Evolutionary conservation across 805 yeast genomes (phyloP).

Genomic region (Saccharomycopsis olivae): DNA sequence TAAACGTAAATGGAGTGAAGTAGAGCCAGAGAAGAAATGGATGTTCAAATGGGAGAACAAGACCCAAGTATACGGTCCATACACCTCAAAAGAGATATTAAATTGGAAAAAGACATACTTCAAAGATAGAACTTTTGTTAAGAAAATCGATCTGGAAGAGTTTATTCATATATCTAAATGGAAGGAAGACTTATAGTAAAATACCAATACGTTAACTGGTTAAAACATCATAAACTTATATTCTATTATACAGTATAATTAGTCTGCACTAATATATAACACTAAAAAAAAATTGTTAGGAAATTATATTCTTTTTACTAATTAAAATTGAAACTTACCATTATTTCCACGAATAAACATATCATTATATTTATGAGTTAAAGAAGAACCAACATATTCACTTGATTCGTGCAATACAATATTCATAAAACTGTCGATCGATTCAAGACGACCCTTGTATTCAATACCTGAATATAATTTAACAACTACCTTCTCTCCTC

Average conservation of each 20-base stretch:
- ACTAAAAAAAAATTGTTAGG: no score
- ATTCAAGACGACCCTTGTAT: conserved; percentile 64
- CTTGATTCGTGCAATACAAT: conserved; percentile 62
- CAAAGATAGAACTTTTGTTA: conserved; percentile 32
- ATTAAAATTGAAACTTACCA: conserved; percentile 51
- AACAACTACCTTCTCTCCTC: conserved; percentile 72
- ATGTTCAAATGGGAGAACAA: conserved; percentile 37
- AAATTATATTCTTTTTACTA: no score
- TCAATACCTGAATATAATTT: conserved; percentile 82
- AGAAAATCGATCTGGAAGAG: conserved; percentile 21
- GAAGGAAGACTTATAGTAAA: neutral
- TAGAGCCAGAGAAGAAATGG: conserved; percentile 28
- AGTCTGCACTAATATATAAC: conserved; percentile 9
- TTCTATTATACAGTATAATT: neutral
- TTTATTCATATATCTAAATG: conserved; percentile 18
- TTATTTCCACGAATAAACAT: conserved; percentile 83
- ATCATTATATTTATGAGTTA: conserved; percentile 53
- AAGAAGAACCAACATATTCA: conserved; percentile 46
- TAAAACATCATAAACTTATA: neutral
- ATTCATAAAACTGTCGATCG: conserved; percentile 96
- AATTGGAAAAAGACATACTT: conserved; percentile 42
- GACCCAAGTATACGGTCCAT: conserved; percentile 40
- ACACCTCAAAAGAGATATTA: conserved; percentile 34
- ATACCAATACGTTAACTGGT: no score
- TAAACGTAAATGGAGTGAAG: conserved; percentile 18